These are phyloP conservation scores for Diplodia scrobiculata DNA, from an alignment of 2,329 filamentous ascomycete species.

Conservation along the genomic window DNA sequence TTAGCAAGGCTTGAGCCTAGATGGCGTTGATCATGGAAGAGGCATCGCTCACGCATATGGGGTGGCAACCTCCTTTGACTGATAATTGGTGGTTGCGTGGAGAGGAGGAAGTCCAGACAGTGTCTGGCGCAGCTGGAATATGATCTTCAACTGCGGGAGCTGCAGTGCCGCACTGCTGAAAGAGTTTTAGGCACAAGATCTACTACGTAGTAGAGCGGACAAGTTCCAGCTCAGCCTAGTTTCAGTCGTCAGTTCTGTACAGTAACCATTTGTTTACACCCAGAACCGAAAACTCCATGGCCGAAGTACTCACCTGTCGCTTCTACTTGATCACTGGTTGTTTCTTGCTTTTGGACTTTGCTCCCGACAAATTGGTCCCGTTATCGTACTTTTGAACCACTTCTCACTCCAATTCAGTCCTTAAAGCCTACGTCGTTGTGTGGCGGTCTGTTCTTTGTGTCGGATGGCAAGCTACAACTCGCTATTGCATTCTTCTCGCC, in stretches of 20 bases:
- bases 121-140: background rate
- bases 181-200: background rate
- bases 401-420: too few relatives aligned
- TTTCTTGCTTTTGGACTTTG: too few relatives aligned
- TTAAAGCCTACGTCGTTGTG: too few relatives aligned
- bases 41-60: background rate
- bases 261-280: too few relatives aligned
- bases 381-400: too few relatives aligned
- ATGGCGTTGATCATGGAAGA: background rate
- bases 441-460: too few relatives aligned
- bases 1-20: background rate
- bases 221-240: background rate
- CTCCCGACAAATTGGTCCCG: too few relatives aligned
- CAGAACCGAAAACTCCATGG: too few relatives aligned
- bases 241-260: too few relatives aligned
- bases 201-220: background rate
- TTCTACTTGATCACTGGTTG: background rate
- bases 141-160: background rate
- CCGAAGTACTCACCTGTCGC: too few relatives aligned
- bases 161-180: background rate
- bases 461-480: too few relatives aligned
- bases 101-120: background rate
- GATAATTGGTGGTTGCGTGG: background rate
- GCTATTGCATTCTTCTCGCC: too few relatives aligned
- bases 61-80: background rate